A percentile compares a stretch with the other conserved stretches of the same genome.
phyloP scores from a whole-genome alignment of 805 yeast genomes.

The Jamesozyma gamospora region DNA sequence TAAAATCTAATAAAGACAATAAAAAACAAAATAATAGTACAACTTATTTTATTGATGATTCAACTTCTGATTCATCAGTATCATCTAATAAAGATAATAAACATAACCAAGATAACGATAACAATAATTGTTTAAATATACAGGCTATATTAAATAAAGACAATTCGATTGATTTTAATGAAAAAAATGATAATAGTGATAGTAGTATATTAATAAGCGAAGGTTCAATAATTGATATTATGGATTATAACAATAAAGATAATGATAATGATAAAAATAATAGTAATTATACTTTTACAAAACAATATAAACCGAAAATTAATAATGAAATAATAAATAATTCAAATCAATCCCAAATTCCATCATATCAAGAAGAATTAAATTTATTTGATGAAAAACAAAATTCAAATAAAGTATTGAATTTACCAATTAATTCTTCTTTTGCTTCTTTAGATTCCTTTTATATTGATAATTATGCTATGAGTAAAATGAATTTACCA shows the following conservation, averaged over 20 bases:
- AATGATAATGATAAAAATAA: too few species aligned
- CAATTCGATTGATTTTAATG: not conserved
- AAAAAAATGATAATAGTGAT: conserved; percentile 5
- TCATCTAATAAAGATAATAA: not conserved
- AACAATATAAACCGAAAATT: not conserved
- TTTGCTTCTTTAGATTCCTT: conserved; percentile 65
- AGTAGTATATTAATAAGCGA: conserved; percentile 17
- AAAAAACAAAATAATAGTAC: not conserved
- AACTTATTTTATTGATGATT: not conserved
- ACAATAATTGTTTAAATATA: not conserved
- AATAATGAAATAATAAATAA: not conserved
- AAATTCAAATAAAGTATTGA: conserved; percentile 36
- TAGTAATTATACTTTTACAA: not conserved
- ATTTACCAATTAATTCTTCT: conserved; percentile 61
- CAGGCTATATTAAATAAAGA: too few species aligned
- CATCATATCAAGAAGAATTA: conserved; percentile 12
- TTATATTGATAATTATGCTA: conserved; percentile 45
- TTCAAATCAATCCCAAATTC: not conserved
- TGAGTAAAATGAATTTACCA: conserved; percentile 14
- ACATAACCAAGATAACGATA: not conserved
- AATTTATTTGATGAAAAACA: conserved; percentile 25
- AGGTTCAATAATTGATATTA: conserved; percentile 14
- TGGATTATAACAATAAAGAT: too few species aligned
- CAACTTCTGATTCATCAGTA: not conserved
- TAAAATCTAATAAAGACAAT: not conserved